Conservation (phyloP, 768 basidiomycete genomes). For the Phylloporus rhodoxanthus region DNA sequence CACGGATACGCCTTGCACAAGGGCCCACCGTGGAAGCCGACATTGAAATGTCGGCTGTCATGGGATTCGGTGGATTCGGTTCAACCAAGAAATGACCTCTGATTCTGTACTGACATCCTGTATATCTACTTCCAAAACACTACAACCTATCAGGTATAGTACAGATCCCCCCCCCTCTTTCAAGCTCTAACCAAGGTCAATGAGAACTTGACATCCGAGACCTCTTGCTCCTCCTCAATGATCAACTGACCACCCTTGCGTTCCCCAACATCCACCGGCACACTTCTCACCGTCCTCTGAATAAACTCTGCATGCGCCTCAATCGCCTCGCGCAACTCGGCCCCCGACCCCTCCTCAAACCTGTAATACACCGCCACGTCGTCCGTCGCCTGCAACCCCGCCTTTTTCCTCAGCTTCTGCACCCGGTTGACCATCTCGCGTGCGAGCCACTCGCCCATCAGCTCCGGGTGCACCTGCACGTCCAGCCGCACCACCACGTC, state of each 20-base stretch:
- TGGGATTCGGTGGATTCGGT: constrained; percentile 93
- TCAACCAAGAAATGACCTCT: constrained; percentile 67
- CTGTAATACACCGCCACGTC: constrained; percentile 84
- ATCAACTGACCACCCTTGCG: constrained; percentile 48
- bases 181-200: constrained; percentile 53
- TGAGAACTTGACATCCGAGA: constrained; percentile 71
- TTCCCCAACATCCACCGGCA: constrained; percentile 56
- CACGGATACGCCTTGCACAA: constrained; percentile 59
- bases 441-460: constrained; percentile 82
- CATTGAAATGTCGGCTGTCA: constrained; percentile 68
- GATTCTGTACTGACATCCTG: constrained; percentile 13
- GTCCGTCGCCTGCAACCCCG: constrained; percentile 91
- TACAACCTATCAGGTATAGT: constrained; percentile 20
- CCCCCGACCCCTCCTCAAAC: constrained; percentile 65
- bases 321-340: constrained; percentile 61
- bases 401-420: constrained; percentile 93
- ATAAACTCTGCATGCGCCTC: constrained; percentile 63
- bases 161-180: constrained; percentile 9
- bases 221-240: constrained; percentile 83
- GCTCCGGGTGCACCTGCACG: constrained; percentile 78
- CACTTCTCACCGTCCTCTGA: constrained; percentile 64
- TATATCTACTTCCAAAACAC: constrained; percentile 8
- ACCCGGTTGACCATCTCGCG: constrained; percentile 89
- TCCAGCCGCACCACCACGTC: constrained; percentile 95
- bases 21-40: constrained; percentile 44